phyloP scores from a whole-genome alignment of 306 rosid species.

The Medicago arabica region DNA sequence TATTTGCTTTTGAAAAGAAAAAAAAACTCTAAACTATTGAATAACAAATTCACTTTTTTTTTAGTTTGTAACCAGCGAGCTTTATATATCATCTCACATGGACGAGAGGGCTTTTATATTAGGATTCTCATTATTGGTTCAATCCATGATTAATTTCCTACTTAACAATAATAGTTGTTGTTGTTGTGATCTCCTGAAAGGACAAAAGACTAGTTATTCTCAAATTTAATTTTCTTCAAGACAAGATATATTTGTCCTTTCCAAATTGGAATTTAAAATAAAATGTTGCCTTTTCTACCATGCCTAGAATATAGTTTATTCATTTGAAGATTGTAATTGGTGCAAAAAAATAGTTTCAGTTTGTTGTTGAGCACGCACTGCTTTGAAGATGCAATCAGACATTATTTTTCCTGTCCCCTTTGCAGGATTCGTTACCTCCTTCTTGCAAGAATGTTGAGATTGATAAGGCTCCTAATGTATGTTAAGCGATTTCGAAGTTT shows the following conservation, averaged over 20 bases:
- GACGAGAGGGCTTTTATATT: slow-evolving; percentile 6
- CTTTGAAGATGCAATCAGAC: slow-evolving; percentile 24
- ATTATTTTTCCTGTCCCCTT: slow-evolving; percentile 37
- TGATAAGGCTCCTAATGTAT: slow-evolving; percentile 89
- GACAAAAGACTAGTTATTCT: not conserved
- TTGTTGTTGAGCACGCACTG: slow-evolving; percentile 18
- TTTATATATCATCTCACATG: slow-evolving; percentile 3
- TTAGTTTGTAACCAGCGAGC: not conserved
- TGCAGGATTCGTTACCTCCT: slow-evolving; percentile 98
- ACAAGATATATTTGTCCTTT: not conserved
- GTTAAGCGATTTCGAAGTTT: slow-evolving; percentile 84
- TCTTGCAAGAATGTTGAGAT: slow-evolving; percentile 87
- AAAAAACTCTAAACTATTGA: not conserved
- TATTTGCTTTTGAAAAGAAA: too few relatives aligned
- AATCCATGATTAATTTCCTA: too few relatives aligned
- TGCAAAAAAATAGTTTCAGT: slow-evolving; percentile 12
- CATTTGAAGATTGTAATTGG: slow-evolving; percentile 13
- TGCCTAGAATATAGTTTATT: slow-evolving; percentile 15
- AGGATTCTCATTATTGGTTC: too few relatives aligned
- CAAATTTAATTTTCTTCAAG: slow-evolving; percentile 31
- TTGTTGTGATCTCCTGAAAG: not conserved
- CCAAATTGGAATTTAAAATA: slow-evolving; percentile 9
- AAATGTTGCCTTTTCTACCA: slow-evolving; percentile 29
- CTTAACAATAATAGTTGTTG: not conserved
- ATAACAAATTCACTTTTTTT: not conserved